phyloP scores from a whole-genome alignment of 2,329 filamentous ascomycete genomes.

The Botrytis byssoidea region DNA sequence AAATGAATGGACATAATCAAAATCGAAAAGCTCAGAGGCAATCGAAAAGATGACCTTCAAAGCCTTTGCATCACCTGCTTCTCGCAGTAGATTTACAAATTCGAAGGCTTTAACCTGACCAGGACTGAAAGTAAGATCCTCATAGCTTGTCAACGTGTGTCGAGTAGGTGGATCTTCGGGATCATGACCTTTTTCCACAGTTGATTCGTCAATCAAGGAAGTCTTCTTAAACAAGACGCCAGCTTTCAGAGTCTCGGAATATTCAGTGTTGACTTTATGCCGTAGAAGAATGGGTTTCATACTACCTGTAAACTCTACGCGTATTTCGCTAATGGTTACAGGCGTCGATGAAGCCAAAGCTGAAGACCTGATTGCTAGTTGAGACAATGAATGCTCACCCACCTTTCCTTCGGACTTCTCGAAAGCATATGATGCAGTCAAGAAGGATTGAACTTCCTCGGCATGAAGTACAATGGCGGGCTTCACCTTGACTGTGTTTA shows the following conservation, averaged over 20 bases:
- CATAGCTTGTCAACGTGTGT: conserved; percentile 50
- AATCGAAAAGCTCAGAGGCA: conserved; percentile 62
- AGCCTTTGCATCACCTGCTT: conserved; percentile 74
- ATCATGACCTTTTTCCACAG: not conserved
- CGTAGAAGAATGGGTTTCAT: conserved; percentile 54
- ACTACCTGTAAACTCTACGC: conserved; percentile 56
- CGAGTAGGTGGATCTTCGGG: conserved; percentile 34
- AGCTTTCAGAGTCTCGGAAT: not conserved
- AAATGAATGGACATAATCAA: conserved; percentile 64
- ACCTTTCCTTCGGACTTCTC: conserved; percentile 58
- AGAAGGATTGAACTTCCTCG: conserved; percentile 52
- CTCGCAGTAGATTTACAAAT: conserved; percentile 70
- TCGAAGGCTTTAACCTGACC: conserved; percentile 69
- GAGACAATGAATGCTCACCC: conserved; percentile 57
- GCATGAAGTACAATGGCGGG: conserved; percentile 53
- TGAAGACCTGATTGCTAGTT: conserved; percentile 57
- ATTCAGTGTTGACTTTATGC: conserved; percentile 29
- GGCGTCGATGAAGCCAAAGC: conserved; percentile 54
- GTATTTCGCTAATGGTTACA: conserved; percentile 51
- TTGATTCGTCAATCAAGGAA: conserved; percentile 27
- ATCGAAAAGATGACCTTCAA: conserved; percentile 62
- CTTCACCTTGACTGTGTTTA: conserved; percentile 44
- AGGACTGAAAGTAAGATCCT: conserved; percentile 64
- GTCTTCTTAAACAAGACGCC: conserved; percentile 27
- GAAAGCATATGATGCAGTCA: conserved; percentile 58